A percentile compares a stretch with the other conserved stretches of the same genome.
Evolutionary conservation across 225 moss, liverwort and hornwort species (phyloP).

Genomic region (Rhytidiadelphus loreus): DNA sequence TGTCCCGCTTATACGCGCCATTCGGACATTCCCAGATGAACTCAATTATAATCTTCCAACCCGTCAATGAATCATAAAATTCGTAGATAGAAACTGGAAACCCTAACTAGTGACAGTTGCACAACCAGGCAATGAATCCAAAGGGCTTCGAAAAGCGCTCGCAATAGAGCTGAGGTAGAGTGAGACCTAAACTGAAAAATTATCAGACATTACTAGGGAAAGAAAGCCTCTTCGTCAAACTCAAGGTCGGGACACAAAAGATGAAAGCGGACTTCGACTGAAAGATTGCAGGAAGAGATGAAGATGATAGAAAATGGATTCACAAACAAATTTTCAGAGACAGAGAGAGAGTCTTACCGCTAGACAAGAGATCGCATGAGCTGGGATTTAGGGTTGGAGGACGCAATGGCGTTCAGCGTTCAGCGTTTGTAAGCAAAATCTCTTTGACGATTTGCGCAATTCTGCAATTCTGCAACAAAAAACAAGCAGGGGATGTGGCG

Average conservation of each 20-base stretch:
- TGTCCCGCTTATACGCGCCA: background rate
- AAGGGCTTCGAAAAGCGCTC: background rate
- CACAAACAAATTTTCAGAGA: background rate
- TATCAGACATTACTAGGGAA: background rate
- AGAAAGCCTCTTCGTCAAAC: background rate
- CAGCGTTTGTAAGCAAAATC: background rate
- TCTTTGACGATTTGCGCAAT: background rate
- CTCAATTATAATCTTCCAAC: background rate
- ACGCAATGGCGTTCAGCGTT: background rate
- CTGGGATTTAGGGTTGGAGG: background rate
- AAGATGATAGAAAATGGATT: background rate
- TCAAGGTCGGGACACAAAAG: background rate
- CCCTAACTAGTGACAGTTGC: background rate
- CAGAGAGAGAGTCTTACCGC: background rate
- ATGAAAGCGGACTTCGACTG: background rate
- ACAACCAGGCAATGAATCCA: background rate
- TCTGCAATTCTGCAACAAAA: background rate
- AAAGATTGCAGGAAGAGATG: background rate
- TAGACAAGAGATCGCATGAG: background rate
- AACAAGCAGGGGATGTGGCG: background rate
- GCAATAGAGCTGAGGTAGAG: background rate
- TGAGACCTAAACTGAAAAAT: background rate
- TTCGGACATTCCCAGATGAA: background rate
- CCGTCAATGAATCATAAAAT: background rate
- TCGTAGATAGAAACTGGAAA: background rate